Percentiles rank a stretch among this genome's conserved stretches.
Evolutionary conservation across 2,329 filamentous ascomycete genomes (phyloP).

Genomic region (Hypoxylon sp.): DNA sequence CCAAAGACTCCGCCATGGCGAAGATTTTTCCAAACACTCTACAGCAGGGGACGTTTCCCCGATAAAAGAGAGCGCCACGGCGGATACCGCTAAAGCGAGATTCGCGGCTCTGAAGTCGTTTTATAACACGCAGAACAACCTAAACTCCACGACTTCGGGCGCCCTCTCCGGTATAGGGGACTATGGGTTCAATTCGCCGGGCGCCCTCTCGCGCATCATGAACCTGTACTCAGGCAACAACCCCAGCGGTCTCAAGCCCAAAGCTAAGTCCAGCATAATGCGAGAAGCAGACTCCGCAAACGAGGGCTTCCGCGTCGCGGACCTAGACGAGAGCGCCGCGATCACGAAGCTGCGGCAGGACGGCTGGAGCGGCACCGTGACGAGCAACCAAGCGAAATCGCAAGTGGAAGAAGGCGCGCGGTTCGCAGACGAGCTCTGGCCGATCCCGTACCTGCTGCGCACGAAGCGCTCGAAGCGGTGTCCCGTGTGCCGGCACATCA

Average conservation of each 20-base stretch:
- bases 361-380: slow-evolving; percentile 76
- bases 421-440: slow-evolving; percentile 82
- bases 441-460: slow-evolving; percentile 84
- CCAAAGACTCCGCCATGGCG: slow-evolving; percentile 76
- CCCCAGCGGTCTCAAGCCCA: slow-evolving; percentile 74
- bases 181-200: slow-evolving; percentile 80
- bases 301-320: slow-evolving; percentile 79
- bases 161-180: slow-evolving; percentile 64
- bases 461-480: slow-evolving; percentile 97
- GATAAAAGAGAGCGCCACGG: slow-evolving; percentile 70
- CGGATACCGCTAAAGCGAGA: slow-evolving; percentile 62
- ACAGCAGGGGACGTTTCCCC: slow-evolving; percentile 50
- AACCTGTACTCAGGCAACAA: slow-evolving; percentile 83
- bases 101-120: slow-evolving; percentile 84
- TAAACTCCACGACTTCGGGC: slow-evolving; percentile 66
- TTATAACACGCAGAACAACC: slow-evolving; percentile 83
- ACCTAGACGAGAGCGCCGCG: slow-evolving; percentile 73
- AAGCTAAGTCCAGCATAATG: slow-evolving; percentile 80
- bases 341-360: slow-evolving; percentile 71
- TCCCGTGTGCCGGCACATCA: slow-evolving; percentile 91
- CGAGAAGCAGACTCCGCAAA: slow-evolving; percentile 79
- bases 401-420: slow-evolving; percentile 68
- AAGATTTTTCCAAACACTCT: slow-evolving; percentile 56
- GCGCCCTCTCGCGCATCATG: slow-evolving; percentile 89
- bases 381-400: slow-evolving; percentile 63